A percentile compares a stretch with the other conserved stretches of the same genome.
These are phyloP conservation scores for Cucurbitaria berberidis DNA, from an alignment of 2,329 filamentous ascomycete genomes.

Conservation along the genomic window DNA sequence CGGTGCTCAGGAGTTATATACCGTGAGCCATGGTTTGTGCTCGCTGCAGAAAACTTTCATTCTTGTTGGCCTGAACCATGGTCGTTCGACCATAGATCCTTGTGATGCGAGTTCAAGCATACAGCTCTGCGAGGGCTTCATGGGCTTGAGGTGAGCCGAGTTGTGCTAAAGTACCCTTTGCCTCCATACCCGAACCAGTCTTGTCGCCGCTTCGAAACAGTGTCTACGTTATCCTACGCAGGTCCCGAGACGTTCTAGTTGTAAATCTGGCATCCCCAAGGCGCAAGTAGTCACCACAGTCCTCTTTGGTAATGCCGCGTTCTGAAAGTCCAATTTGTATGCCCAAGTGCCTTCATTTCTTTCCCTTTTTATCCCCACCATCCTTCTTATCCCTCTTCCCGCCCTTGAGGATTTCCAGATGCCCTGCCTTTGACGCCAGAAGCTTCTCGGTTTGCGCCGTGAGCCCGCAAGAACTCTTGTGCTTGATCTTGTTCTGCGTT, in stretches of 20 bases:
- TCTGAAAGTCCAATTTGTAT: not conserved
- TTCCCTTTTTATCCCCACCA: constrained; percentile 21
- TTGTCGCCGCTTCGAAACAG: not conserved
- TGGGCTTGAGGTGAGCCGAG: no score
- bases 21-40: constrained; percentile 4
- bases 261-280: not conserved
- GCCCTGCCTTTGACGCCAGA: constrained; percentile 70
- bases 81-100: not conserved
- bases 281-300: not conserved
- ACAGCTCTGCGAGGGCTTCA: not conserved
- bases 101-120: not conserved
- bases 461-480: constrained; percentile 69
- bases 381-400: constrained; percentile 63
- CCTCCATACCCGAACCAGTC: not conserved
- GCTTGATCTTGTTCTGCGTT: constrained; percentile 67
- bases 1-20: not conserved
- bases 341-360: not conserved
- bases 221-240: not conserved
- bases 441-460: constrained; percentile 70
- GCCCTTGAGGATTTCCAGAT: constrained; percentile 71
- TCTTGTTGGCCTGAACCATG: not conserved
- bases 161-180: not conserved
- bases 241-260: not conserved
- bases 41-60: constrained; percentile 1
- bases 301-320: not conserved